Percentiles rank a stretch among this genome's conserved stretches.
Conservation (phyloP, 2,329 filamentous ascomycete species). For the Xylogone sp. region DNA sequence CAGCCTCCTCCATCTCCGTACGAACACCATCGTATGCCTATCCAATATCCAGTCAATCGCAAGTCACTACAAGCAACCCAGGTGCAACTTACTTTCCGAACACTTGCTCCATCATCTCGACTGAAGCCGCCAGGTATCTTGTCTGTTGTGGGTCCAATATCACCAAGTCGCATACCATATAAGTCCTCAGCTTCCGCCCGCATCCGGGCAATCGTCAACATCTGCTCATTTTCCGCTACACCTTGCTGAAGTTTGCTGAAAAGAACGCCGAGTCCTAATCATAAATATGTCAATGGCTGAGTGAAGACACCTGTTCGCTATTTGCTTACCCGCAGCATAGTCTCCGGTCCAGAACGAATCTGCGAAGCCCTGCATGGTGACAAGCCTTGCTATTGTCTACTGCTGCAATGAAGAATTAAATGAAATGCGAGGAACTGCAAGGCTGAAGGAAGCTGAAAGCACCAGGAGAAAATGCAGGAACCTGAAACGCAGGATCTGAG, state of each 20-base stretch:
- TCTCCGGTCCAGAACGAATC: slow-evolving; percentile 98
- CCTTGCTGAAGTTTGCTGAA: slow-evolving; percentile 97
- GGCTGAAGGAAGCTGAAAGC: neutral
- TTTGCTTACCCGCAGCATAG: slow-evolving; percentile 81
- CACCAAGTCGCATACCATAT: slow-evolving; percentile 76
- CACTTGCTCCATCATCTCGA: slow-evolving; percentile 91
- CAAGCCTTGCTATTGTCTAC: neutral
- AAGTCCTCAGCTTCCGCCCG: slow-evolving; percentile 92
- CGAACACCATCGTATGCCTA: slow-evolving; percentile 94
- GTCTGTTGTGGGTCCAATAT: slow-evolving; percentile 80
- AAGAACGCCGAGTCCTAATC: slow-evolving; percentile 78
- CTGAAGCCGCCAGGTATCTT: slow-evolving; percentile 79
- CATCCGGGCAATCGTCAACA: slow-evolving; percentile 87
- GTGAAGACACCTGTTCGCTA: neutral
- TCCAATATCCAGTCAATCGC: slow-evolving; percentile 17
- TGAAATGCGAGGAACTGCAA: neutral
- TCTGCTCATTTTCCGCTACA: slow-evolving; percentile 89
- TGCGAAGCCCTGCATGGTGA: slow-evolving; percentile 79
- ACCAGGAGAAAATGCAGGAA: neutral
- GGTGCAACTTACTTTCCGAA: slow-evolving; percentile 88
- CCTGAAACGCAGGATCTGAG: neutral
- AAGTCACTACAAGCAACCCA: neutral
- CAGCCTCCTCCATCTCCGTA: slow-evolving; percentile 85
- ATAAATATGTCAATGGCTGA: neutral
- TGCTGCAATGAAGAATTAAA: slow-evolving; percentile 2